Evolutionary conservation across 345 rosid genomes (phyloP), one percentile per base, ranked within the genome.

Genomic region (Mercurialis annua): DNA sequence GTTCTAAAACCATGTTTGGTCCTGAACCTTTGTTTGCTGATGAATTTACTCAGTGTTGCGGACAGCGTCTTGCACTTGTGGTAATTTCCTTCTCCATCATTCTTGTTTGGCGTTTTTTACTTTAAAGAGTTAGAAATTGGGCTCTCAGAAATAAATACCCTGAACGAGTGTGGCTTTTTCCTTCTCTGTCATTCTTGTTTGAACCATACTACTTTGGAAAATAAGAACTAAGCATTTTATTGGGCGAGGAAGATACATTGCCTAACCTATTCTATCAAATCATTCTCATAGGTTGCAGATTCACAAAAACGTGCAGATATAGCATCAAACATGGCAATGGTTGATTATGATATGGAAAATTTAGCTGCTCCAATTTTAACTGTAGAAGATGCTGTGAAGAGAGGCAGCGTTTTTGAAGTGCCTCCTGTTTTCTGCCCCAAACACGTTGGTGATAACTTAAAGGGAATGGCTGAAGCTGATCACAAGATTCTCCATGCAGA

Each of bases 391-490:
- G 99, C 96, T 63, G 81, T 84, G 15, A 71, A 83, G 68, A 85
- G 81, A 68, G 83, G 79, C 52, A 94, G 96, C 77, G 68, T 91
- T 68, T 85, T 81, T 62, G 91, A 86, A 76, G 87, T 90, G 52
- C 88, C 85, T 89, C 53, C 89, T 30, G 53, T 70, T 74, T 20
- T 83, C 33, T 48, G 69, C 54, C 97, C 96, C 5, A 62, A 72
- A 70, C 81, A 77, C 46, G 85, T 89, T 24, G 96, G 95, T 54
- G 92, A 87, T 78, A 36, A 81, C 58, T 68, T 82, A 20, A 71
- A 85, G 75, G 99, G 96, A 79, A 85, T 89, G 92, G 87, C 80
- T 24, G 88, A 85, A 77, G 92, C 97, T 36, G 95, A 94, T 71
- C 78, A 71, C 51, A 86, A 75, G 70, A 84, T 93, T 77, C 76